Percentiles rank a stretch among this genome's conserved stretches.
phyloP scores from a whole-genome alignment of 2,329 filamentous ascomycete species.

The Truncatella angustata region DNA sequence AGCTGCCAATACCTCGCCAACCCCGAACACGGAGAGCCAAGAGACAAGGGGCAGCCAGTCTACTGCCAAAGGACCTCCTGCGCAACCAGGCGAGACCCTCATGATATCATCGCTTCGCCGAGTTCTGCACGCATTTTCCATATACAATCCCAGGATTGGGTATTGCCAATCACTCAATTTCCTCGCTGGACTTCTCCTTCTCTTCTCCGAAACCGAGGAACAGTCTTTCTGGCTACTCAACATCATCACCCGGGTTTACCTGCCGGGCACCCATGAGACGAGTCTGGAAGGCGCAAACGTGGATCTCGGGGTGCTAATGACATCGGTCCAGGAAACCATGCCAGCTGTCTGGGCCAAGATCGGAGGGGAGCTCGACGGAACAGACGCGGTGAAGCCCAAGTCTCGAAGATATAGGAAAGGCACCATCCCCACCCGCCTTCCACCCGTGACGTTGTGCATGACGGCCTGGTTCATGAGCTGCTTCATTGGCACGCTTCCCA shows the following conservation, averaged over 20 bases:
- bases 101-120: constrained; percentile 81
- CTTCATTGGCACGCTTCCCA: constrained; percentile 88
- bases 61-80: constrained; percentile 28
- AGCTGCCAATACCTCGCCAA: constrained; percentile 44
- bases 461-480: constrained; percentile 98
- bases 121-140: constrained; percentile 83
- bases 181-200: constrained; percentile 80
- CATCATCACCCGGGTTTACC: constrained; percentile 82
- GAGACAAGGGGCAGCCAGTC: constrained; percentile 36
- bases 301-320: constrained; percentile 91
- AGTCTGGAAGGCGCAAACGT: constrained; percentile 90
- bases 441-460: constrained; percentile 87
- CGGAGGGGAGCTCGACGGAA: constrained; percentile 68
- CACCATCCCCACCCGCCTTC: constrained; percentile 57
- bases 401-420: constrained; percentile 37
- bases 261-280: constrained; percentile 89
- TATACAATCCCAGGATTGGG: constrained; percentile 87
- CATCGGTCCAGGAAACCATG: constrained; percentile 76
- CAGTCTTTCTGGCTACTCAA: constrained; percentile 91
- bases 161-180: constrained; percentile 98
- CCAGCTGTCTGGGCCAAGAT: constrained; percentile 87
- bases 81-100: constrained; percentile 58
- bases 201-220: constrained; percentile 86
- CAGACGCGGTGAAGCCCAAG: constrained; percentile 33
- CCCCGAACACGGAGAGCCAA: constrained; percentile 22